phyloP scores from a whole-genome alignment of 108 stramenopile genomes.

The Discostella pseudostelligera region DNA sequence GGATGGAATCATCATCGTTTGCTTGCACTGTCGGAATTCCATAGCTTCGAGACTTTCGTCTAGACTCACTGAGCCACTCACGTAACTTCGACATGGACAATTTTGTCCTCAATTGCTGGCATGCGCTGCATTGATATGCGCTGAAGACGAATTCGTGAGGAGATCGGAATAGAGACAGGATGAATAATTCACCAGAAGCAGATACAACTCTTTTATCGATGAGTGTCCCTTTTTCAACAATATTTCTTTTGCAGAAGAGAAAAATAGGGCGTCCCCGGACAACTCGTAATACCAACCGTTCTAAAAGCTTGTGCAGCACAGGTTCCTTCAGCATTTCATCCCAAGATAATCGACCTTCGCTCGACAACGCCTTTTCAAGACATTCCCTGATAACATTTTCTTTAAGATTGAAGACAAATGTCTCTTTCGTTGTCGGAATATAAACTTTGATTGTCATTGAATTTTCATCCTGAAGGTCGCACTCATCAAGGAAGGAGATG shows the following conservation, averaged over 20 bases:
- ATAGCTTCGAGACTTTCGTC: constrained; percentile 1
- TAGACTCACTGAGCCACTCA: constrained; percentile 20
- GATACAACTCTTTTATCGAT: constrained; percentile 30
- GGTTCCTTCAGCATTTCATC: constrained; percentile 42
- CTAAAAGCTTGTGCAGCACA: constrained; percentile 21
- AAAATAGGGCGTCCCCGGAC: constrained; percentile 40
- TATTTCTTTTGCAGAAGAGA: constrained; percentile 42
- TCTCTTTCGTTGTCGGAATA: constrained; percentile 43
- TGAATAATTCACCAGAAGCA: constrained; percentile 30
- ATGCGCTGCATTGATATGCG: constrained; percentile 38
- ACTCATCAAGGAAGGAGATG: constrained; percentile 22
- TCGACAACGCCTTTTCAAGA: constrained; percentile 40
- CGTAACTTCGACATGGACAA: constrained; percentile 14
- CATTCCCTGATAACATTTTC: constrained; percentile 39
- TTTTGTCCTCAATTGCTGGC: constrained; percentile 27
- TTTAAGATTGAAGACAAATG: constrained; percentile 31
- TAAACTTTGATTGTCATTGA: constrained; percentile 34
- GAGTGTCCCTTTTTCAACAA: constrained; percentile 43
- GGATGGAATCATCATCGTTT: constrained; percentile 15
- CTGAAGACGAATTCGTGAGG: constrained; percentile 44
- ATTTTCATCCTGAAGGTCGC: constrained; percentile 15
- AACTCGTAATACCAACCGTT: constrained; percentile 32
- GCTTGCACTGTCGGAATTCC: background rate
- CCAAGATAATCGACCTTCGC: constrained; percentile 32
- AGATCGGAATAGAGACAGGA: constrained; percentile 44